These are phyloP conservation scores for Rhodotorula sp. DNA, from an alignment of 1,284 basidiomycete genomes.

Conservation along the genomic window DNA sequence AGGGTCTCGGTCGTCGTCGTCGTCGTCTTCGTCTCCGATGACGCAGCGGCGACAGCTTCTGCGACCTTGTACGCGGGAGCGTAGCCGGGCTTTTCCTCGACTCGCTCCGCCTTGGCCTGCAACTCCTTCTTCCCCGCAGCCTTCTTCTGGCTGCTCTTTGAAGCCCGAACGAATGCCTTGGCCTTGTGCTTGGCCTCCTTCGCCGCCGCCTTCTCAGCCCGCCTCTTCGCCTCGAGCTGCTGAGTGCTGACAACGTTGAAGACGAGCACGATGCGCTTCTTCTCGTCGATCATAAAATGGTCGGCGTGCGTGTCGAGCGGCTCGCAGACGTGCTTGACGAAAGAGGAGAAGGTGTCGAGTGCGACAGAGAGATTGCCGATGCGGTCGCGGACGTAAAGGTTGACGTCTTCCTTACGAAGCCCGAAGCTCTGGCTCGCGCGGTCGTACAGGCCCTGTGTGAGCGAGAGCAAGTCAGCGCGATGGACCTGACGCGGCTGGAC, in stretches of 20 bases:
- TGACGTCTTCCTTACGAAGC: slow-evolving; percentile 14
- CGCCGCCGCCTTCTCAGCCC: neutral
- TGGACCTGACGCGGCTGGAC: too few species aligned
- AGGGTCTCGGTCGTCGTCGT: neutral
- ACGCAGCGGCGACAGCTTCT: slow-evolving; percentile 12
- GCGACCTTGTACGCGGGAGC: slow-evolving; percentile 64
- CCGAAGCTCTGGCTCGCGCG: slow-evolving; percentile 29
- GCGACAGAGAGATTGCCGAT: slow-evolving; percentile 17
- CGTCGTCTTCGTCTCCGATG: neutral
- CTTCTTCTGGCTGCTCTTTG: neutral
- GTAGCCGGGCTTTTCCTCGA: slow-evolving; percentile 51
- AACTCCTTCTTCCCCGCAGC: neutral
- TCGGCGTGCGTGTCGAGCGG: slow-evolving; percentile 3
- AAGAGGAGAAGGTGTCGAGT: slow-evolving; percentile 19
- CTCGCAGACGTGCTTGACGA: slow-evolving; percentile 22
- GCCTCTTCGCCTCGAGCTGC: neutral
- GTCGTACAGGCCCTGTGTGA: slow-evolving; percentile 27
- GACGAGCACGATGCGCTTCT: slow-evolving; percentile 31
- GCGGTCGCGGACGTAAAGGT: slow-evolving; percentile 21
- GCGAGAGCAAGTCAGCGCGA: neutral
- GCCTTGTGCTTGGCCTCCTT: neutral
- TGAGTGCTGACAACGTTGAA: slow-evolving; percentile 19
- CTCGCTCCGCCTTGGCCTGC: neutral
- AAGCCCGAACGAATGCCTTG: neutral
- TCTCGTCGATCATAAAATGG: slow-evolving; percentile 29